These are phyloP conservation scores for Adiantum capillusveneris DNA, from an alignment of 75 land plant species.

Conservation along the genomic window DNA sequence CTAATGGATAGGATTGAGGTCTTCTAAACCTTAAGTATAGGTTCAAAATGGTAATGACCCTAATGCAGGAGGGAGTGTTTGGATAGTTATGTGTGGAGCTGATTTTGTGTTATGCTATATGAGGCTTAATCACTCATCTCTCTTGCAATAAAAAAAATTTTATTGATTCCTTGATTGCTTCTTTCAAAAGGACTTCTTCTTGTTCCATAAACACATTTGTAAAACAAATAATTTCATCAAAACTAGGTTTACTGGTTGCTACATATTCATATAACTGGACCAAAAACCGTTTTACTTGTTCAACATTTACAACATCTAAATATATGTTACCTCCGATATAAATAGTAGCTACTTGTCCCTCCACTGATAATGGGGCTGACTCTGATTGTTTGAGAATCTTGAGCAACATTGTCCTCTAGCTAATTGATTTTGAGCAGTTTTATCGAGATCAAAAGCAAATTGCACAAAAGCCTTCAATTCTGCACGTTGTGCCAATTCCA, in stretches of 20 bases:
- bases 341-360: slow-evolving; percentile 14
- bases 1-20: no score
- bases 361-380: slow-evolving; percentile 3
- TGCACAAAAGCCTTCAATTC: slow-evolving; percentile 6
- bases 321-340: slow-evolving; percentile 3
- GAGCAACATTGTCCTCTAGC: slow-evolving; percentile 1
- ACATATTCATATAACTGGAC: slow-evolving; percentile 5
- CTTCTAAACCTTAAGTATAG: no score
- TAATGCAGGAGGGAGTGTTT: no score
- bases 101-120: no score
- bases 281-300: slow-evolving; percentile 4
- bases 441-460: not conserved
- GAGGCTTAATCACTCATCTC: not conserved
- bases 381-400: slow-evolving; percentile 4
- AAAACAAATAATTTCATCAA: not conserved
- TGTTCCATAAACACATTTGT: slow-evolving; percentile 7
- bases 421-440: slow-evolving; percentile 2
- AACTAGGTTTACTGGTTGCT: slow-evolving; percentile 5
- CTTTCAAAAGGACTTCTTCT: slow-evolving; percentile 8
- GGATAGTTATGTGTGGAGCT: no score
- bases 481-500: slow-evolving; percentile 3
- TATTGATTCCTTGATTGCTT: slow-evolving; percentile 5
- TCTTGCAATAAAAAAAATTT: slow-evolving; percentile 4
- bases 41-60: no score
- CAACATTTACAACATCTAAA: slow-evolving; percentile 5